Conservation (phyloP, 2,329 filamentous ascomycete genomes). For the Cladorrhinum sp. region DNA sequence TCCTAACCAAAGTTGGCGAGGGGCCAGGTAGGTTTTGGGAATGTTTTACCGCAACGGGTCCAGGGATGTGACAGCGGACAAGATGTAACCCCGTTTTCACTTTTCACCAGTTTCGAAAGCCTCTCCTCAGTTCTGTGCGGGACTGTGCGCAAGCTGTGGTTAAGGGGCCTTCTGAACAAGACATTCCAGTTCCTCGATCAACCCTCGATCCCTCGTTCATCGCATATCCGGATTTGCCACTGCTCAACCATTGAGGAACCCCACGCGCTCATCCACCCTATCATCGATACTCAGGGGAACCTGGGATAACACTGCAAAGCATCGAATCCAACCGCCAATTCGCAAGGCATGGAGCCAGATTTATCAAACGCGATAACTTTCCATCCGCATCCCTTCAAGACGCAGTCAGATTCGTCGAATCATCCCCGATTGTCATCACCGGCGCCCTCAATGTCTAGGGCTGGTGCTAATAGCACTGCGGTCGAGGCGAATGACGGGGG, state of each 20-base stretch:
- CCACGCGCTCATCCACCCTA: constrained; percentile 3
- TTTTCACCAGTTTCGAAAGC: neutral
- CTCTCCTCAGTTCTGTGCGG: neutral
- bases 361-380: constrained; percentile 33
- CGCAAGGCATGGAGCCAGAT: constrained; percentile 32
- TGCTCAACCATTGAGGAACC: neutral
- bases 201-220: neutral
- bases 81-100: neutral
- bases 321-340: neutral
- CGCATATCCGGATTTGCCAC: neutral
- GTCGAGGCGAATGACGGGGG: constrained; percentile 23
- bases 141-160: neutral
- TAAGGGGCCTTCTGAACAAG: neutral
- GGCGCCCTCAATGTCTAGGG: constrained; percentile 12
- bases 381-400: constrained; percentile 30
- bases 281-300: neutral
- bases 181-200: neutral
- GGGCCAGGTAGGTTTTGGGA: neutral
- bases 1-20: neutral
- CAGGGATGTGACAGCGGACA: neutral
- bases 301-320: neutral
- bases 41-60: neutral
- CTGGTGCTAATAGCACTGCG: constrained; percentile 25
- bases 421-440: constrained; percentile 11
- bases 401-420: constrained; percentile 26